Conservation (phyloP, 495 filamentous ascomycete species). For the Aspergillus kassunensis region DNA sequence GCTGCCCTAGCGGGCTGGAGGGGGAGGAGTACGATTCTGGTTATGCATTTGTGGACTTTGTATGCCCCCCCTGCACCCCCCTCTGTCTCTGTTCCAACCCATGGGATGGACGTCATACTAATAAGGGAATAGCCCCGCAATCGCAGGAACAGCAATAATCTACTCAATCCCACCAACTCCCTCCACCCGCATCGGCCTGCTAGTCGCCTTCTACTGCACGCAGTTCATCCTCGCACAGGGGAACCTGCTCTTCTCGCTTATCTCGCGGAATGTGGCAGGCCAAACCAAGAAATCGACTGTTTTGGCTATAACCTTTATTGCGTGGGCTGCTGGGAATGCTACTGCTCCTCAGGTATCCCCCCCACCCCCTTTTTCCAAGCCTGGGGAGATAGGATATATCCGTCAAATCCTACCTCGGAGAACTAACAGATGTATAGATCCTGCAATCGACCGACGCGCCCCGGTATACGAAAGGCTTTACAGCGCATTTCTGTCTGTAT, state of each 20-base stretch:
- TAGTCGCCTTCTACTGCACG: constrained; percentile 27
- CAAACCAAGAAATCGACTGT: constrained; percentile 56
- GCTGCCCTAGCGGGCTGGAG: constrained; percentile 12
- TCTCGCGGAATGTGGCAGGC: constrained; percentile 54
- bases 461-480: constrained; percentile 22
- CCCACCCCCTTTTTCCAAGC: neutral
- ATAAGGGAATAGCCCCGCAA: constrained; percentile 4
- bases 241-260: constrained; percentile 39
- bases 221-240: constrained; percentile 21
- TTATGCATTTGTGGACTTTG: constrained; percentile 25
- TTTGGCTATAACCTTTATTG: constrained; percentile 26
- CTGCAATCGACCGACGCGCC: constrained; percentile 26
- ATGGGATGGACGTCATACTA: neutral
- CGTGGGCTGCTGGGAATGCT: constrained; percentile 27
- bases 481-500: constrained; percentile 21
- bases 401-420: neutral
- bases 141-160: constrained; percentile 20
- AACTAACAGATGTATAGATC: constrained; percentile 12
- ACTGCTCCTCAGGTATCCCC: constrained; percentile 28
- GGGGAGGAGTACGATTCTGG: constrained; percentile 16
- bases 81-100: constrained; percentile 1
- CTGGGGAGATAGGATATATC: no score
- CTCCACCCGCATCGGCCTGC: constrained; percentile 17
- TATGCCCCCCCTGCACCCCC: neutral
- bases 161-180: constrained; percentile 15